Base-by-base conservation (phyloP, 2,329 filamentous ascomycete species). In the Colletotrichum tropicicola region DNA sequence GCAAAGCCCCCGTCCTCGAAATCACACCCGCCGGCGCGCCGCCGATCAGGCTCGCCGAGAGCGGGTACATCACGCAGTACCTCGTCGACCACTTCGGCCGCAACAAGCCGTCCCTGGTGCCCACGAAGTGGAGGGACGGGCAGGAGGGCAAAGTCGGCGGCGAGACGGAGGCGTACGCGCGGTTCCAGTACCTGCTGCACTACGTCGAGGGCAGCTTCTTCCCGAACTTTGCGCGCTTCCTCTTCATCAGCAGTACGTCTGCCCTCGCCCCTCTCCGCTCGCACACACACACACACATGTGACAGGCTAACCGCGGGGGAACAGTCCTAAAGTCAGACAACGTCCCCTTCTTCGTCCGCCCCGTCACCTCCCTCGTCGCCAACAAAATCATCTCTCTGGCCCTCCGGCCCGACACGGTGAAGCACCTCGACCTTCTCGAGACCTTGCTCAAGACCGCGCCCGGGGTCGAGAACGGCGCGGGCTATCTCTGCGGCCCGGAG, bases 201-300 rank as follows among this genome's bases (percentile, higher is more conserved):
- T 98, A 94, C 77, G 85, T 88, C 5, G 95, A 98, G 79, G 95
- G 94, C 8, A 92, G 87, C 65, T 79, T 98, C 67, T 96, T 97
- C 90, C 86, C 88, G 0, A 81, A 89, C 43, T 75, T 96, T 67
- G 56, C 55, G 77, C 94, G 2, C 78, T 92, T 65, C 79, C 83
- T 13, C 73, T 23, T 80, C 91, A 3, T 65, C 8, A 63, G 19
- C 19, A 8, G 62, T 66, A 19, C 4, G 28, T 39, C 12, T 27
- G 7, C 2, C 8, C 4, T 10, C 6, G 5, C 15, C 5, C 4
- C n/a, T 32, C 15, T 10, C 3, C 12, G n/a, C 4, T 12, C 45
- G 8, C 15, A 5, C 13, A 12, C 15, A n/a, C 4, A 12, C 3
- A 15, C 10, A 8, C 9, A 35, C 5, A 39, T 17, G 8, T n/a